These are phyloP conservation scores for Chlorella ohadii DNA, from an alignment of 139 green algal genomes.

Conservation along the genomic window DNA sequence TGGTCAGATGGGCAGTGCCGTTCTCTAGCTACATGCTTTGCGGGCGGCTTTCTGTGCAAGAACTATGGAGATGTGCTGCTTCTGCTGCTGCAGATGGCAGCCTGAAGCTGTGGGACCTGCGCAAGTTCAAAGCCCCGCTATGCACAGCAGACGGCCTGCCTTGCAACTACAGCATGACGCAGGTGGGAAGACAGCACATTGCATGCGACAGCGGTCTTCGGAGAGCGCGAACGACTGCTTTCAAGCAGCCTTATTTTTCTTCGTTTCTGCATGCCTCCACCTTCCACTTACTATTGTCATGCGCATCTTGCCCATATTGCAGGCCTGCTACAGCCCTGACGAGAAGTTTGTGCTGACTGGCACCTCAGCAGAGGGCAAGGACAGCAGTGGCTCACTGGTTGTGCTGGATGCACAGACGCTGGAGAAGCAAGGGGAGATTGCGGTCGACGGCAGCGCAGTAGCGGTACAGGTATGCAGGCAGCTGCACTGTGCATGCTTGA, in stretches of 20 bases:
- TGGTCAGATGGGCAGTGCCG: too few species aligned
- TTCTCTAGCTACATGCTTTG: too few species aligned
- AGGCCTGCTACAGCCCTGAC: constrained; percentile 85
- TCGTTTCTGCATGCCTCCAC: not conserved
- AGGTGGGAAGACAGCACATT: too few species aligned
- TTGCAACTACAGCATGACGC: constrained; percentile 59
- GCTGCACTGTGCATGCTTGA: not conserved
- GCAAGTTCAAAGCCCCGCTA: constrained; percentile 83
- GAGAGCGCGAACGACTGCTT: too few species aligned
- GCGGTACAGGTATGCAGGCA: not conserved
- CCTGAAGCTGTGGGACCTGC: constrained; percentile 87
- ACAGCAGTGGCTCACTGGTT: constrained; percentile 55
- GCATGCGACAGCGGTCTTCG: too few species aligned
- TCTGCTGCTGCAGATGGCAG: constrained; percentile 81
- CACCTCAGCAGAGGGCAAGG: constrained; percentile 41
- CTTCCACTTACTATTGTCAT: too few species aligned
- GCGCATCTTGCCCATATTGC: not conserved
- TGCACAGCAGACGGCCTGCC: constrained; percentile 68
- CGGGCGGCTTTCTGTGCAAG: too few species aligned
- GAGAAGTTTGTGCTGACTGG: constrained; percentile 84
- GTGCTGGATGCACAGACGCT: constrained; percentile 54
- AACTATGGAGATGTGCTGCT: too few species aligned
- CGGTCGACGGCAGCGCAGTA: constrained; percentile 19
- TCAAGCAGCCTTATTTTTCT: too few species aligned
- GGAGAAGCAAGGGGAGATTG: constrained; percentile 25